A percentile compares a stretch with the other conserved stretches of the same genome.
These are phyloP conservation scores for Lactarius deliciosus DNA, from an alignment of 768 basidiomycete genomes.

Conservation along the genomic window DNA sequence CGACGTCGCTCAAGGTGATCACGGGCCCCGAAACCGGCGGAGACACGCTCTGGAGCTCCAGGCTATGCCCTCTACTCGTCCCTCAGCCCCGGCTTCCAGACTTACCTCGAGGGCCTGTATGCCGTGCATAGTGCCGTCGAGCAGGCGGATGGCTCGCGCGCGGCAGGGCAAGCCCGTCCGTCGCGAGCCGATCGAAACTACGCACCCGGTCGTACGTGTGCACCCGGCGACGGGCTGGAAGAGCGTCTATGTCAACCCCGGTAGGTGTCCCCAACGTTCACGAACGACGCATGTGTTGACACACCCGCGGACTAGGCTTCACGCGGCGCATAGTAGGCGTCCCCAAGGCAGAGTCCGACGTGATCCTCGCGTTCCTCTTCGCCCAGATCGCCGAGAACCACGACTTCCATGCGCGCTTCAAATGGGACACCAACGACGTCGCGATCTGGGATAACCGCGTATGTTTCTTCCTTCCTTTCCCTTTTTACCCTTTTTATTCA, in stretches of 20 bases:
- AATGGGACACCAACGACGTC: conserved; percentile 72
- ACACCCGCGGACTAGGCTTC: conserved; percentile 50
- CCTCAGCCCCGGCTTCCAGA: conserved; percentile 56
- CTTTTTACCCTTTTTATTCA: background rate
- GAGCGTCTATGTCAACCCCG: conserved; percentile 78
- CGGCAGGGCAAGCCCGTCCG: conserved; percentile 19
- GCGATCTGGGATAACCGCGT: conserved; percentile 90
- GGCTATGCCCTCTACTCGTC: conserved; percentile 60
- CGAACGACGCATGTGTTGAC: background rate
- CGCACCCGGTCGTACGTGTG: conserved; percentile 82
- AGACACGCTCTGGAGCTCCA: conserved; percentile 28
- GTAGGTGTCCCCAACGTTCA: conserved; percentile 33
- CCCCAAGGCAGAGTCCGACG: conserved; percentile 81
- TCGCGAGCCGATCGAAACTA: conserved; percentile 26
- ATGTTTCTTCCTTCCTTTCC: conserved; percentile 29
- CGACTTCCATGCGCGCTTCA: conserved; percentile 75
- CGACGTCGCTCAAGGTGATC: conserved; percentile 74
- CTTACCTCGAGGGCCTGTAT: conserved; percentile 54
- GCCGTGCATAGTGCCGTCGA: conserved; percentile 56
- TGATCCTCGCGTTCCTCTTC: conserved; percentile 68
- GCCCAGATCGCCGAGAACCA: conserved; percentile 66
- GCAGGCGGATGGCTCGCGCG: conserved; percentile 37
- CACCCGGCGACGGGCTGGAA: conserved; percentile 86
- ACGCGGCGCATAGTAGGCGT: conserved; percentile 76
- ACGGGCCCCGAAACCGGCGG: conserved; percentile 62